A percentile compares a stretch with the other conserved stretches of the same genome.
Evolutionary conservation across 1,139 yeast species (phyloP).

Genomic region (Candida mesenterica): DNA sequence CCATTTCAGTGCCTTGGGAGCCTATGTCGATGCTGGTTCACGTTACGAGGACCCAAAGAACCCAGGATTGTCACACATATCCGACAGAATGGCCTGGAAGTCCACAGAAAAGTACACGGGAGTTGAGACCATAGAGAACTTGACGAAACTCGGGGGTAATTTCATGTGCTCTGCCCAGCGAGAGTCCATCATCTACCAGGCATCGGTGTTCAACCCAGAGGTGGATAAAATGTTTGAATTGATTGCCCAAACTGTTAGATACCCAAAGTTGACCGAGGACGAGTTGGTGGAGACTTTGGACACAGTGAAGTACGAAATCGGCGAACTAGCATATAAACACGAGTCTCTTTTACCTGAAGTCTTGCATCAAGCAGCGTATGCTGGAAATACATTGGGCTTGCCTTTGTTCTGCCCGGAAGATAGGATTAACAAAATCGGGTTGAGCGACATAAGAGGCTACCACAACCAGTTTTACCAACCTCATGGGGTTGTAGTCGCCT

Average conservation of each 20-base stretch:
- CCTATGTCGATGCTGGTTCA: constrained; percentile 89
- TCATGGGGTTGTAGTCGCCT: constrained; percentile 78
- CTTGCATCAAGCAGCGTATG: constrained; percentile 78
- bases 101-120: constrained; percentile 66
- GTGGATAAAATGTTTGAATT: constrained; percentile 79
- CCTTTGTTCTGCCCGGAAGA: constrained; percentile 84
- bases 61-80: constrained; percentile 76
- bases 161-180: constrained; percentile 92
- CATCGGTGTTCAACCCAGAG: constrained; percentile 86
- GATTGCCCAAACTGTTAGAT: constrained; percentile 75
- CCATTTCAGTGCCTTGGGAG: constrained; percentile 87
- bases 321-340: constrained; percentile 80
- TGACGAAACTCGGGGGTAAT: constrained; percentile 87
- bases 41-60: constrained; percentile 61
- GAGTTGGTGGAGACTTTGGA: constrained; percentile 74
- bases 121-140: constrained; percentile 67
- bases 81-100: constrained; percentile 86
- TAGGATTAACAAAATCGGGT: constrained; percentile 53
- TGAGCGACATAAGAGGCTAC: constrained; percentile 56
- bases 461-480: constrained; percentile 74
- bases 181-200: constrained; percentile 90
- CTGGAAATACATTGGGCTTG: constrained; percentile 72
- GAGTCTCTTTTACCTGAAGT: constrained; percentile 86
- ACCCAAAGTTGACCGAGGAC: constrained; percentile 63
- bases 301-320: constrained; percentile 79